Base-by-base conservation (phyloP, 805 yeast species). In the Lachancea fermentati region DNA sequence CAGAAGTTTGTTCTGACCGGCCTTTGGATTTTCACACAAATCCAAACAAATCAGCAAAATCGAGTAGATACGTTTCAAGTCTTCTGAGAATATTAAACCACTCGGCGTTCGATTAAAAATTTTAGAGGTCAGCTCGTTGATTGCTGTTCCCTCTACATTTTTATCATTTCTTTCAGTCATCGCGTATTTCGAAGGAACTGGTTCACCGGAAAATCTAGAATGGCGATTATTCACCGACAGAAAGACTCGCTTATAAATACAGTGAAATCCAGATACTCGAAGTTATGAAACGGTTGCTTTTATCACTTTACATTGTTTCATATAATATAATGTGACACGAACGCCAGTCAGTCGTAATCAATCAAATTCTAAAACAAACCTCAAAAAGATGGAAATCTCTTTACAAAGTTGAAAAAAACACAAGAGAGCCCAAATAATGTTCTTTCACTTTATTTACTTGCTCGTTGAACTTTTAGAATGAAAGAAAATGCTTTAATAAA, bases 21-120 rank as follows among this genome's bases (percentile, higher is more conserved):
- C 46, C 35, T 31, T 57, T 19, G 57, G 55, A 25, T 48, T 57
- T 3, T 58, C 67, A 19, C 57, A 60, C 25, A 76, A 52, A 5
- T 70, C 54, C 26, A 73, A 47, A 32, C 74, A 65, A 12, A 72
- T 61, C 2, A 73, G 46, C 22, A 82, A 62, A 22, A 78, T 61
- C 1, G 85, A 70, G 54, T 63, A 86, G 0, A 84, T 72, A 25
- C 75, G 76, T 46, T 76, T 76, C 32, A 84, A 49, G 50, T 84
- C 88, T 32, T 71, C 69, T 3, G 74, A 64, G 50, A 68, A 73
- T 19, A 80, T 66, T 17, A 68, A 62, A 0, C 83, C 85, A 19
- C 59, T 62, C 0, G 80, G 74, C 0, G 82, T 72, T 44, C 73
- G 67, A 44, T 65, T 65, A 47, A 78, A 69, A 39, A 63, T 66